Base-by-base conservation (phyloP, 306 rosid genomes). In the Medicago truncatula region DNA sequence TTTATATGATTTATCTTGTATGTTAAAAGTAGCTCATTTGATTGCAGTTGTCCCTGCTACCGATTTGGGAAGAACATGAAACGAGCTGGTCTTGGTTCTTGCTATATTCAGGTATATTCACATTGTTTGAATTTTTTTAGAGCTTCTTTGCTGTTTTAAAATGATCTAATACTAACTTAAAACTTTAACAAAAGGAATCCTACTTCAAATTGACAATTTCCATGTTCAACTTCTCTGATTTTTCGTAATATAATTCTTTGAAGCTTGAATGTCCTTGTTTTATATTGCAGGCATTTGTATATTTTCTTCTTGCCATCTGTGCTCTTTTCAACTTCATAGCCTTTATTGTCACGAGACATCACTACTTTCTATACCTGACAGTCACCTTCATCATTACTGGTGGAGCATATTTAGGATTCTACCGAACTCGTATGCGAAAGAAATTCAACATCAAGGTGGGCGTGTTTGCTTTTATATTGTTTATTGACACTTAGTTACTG, bases 51-150 rank as follows among this genome's bases (percentile, higher is more conserved):
- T 84, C 99, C 99, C 9, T 96, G 96, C 87, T 88, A 90, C 78
- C 88, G 94, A 78, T 96, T 89, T 57, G 99, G 98, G 85, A 90
- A 96, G 92, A 96, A 96, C 83, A 89, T 92, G 99, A 83, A 85
- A 82, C 87, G 91, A 66, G 94, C 98, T 76, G 99, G 99, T 70
- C 93, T 96, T 75, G 87, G 92, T 80, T 82, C 89, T 79, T 86
- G 91, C 72, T 84, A 71, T 73, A 43, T 89, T 76, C 99, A 92
- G 96, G 99, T 96, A 74, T 58, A 11, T 18, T 50, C 67, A 8
- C 41, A 18, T 64, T 79, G 74, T 20, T 18, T 62, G 4, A 49
- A 78, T 68, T 54, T 8, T 40, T 7, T 41, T 39, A 23, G 15
- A 21, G 81, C 73, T 40, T 31, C 4, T 68, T 18, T 34, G 12